Evolutionary conservation across 164 flowering plant species (phyloP).

Genomic region (Vitis vinifera): ASM3070453v1 NC_081808.1:5908001-5908500

Average conservation of each 20-base stretch:
- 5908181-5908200: neutral
- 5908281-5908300: no score
- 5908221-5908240: neutral
- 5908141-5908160: neutral
- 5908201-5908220: neutral
- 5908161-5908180: neutral
- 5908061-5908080: slow-evolving; percentile 62
- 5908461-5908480: no score
- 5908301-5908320: no score
- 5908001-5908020: slow-evolving; percentile 62
- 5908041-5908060: slow-evolving; percentile 45
- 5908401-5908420: no score
- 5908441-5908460: no score
- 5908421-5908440: no score
- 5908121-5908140: neutral
- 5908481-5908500: no score
- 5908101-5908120: slow-evolving; percentile 49
- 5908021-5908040: slow-evolving; percentile 61
- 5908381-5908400: no score
- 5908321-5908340: no score
- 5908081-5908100: slow-evolving; percentile 48
- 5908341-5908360: no score
- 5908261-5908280: no score
- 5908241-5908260: neutral
- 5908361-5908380: no score